These are phyloP conservation scores for Thelonectria discophora DNA, from an alignment of 2,329 filamentous ascomycete genomes.

Conservation along the genomic window DNA sequence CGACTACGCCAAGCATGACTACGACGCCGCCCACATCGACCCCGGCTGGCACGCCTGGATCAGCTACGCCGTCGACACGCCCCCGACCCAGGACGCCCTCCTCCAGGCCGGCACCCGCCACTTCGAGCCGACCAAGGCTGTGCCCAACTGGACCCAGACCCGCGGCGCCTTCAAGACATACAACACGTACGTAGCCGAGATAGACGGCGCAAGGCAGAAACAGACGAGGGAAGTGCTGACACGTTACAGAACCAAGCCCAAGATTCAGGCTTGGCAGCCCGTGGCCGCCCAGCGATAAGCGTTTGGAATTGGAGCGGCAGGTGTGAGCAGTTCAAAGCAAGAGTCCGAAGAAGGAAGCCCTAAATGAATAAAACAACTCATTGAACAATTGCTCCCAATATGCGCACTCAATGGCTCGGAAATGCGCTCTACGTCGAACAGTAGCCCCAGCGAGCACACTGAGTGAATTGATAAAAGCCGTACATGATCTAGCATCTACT, in stretches of 20 bases:
- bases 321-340: slow-evolving; percentile 46
- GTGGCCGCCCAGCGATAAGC: slow-evolving; percentile 49
- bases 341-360: slow-evolving; percentile 32
- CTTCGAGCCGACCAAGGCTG: slow-evolving; percentile 79
- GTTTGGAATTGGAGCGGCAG: slow-evolving; percentile 35
- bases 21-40: slow-evolving; percentile 85
- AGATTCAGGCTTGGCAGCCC: slow-evolving; percentile 64
- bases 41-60: slow-evolving; percentile 99
- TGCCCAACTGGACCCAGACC: slow-evolving; percentile 78
- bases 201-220: background rate
- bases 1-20: slow-evolving; percentile 91
- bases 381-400: slow-evolving; percentile 23
- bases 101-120: slow-evolving; percentile 71
- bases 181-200: slow-evolving; percentile 78
- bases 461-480: slow-evolving; percentile 16
- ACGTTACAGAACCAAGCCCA: slow-evolving; percentile 58
- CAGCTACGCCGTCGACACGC: slow-evolving; percentile 88
- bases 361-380: slow-evolving; percentile 18
- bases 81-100: slow-evolving; percentile 79
- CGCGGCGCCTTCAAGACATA: slow-evolving; percentile 90
- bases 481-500: slow-evolving; percentile 30
- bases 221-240: slow-evolving; percentile 28
- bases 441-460: background rate
- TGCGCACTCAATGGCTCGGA: slow-evolving; percentile 31
- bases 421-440: slow-evolving; percentile 14